Evolutionary conservation across 306 rosid genomes (phyloP).

Genomic region (Prunus salicina): DNA sequence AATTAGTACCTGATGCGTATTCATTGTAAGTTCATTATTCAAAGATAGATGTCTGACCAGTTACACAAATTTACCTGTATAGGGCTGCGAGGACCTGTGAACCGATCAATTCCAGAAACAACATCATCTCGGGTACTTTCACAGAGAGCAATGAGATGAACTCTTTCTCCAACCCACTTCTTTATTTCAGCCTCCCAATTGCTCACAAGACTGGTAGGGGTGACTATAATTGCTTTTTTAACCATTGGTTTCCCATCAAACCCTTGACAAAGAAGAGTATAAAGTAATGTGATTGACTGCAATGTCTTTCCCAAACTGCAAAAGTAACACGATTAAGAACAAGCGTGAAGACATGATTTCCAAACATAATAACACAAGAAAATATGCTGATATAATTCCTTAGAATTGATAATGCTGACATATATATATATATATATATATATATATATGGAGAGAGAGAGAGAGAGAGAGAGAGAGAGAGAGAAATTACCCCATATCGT

Average conservation of each 20-base stretch:
- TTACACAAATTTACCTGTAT: conserved; percentile 46
- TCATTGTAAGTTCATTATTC: conserved; percentile 9
- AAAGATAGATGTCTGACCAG: conserved; percentile 11
- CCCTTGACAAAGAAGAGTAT: conserved; percentile 90
- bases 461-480: conserved; percentile 16
- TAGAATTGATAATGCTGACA: background rate
- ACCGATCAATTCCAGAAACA: conserved; percentile 69
- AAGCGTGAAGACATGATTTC: conserved; percentile 16
- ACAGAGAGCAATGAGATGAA: conserved; percentile 72
- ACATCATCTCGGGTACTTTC: conserved; percentile 89
- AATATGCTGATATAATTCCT: background rate
- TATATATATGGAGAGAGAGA: background rate
- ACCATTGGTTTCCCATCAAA: conserved; percentile 82
- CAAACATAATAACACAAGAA: background rate
- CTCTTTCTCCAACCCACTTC: conserved; percentile 90
- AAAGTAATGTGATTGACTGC: conserved; percentile 90
- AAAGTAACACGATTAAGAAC: conserved; percentile 18
- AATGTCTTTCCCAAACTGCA: conserved; percentile 95
- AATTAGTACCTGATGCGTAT: conserved; percentile 65
- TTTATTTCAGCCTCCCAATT: conserved; percentile 96
- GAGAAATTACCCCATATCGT: conserved; percentile 84
- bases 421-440: background rate
- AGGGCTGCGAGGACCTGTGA: conserved; percentile 57
- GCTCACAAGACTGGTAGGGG: conserved; percentile 98
- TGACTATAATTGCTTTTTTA: conserved; percentile 82